Evolutionary conservation across 352 stramenopile genomes (phyloP).

Genomic region (Pythium phragmitis): DNA sequence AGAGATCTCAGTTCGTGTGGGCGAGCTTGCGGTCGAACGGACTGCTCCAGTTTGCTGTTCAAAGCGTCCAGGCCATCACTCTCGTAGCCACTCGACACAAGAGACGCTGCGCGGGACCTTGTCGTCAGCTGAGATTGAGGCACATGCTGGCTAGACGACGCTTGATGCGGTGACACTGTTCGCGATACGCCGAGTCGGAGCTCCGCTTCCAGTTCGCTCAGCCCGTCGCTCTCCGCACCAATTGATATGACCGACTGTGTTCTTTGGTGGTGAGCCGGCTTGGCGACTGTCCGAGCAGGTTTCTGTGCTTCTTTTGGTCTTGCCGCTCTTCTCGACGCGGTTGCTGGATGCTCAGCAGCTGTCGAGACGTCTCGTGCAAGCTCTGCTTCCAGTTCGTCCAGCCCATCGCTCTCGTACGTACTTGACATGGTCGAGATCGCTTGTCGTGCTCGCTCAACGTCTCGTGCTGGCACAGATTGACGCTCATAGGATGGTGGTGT

Average conservation of each 20-base stretch:
- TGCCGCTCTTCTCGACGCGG: not conserved
- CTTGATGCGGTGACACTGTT: not conserved
- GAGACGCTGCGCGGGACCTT: not conserved
- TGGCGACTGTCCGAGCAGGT: not conserved
- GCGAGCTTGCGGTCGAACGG: not conserved
- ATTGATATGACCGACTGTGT: conserved; percentile 2
- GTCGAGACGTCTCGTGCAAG: conserved; percentile 10
- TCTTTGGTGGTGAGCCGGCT: not conserved
- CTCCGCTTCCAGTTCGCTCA: conserved; percentile 15
- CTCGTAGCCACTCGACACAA: not conserved
- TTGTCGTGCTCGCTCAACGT: not conserved
- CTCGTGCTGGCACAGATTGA: not conserved
- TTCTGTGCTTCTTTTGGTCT: not conserved
- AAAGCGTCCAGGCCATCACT: conserved; percentile 5
- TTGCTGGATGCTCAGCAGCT: not conserved
- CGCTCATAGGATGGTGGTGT: not conserved
- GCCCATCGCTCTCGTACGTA: conserved; percentile 27
- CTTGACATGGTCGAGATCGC: not conserved
- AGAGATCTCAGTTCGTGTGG: not conserved
- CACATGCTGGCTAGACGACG: not conserved
- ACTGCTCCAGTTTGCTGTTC: not conserved
- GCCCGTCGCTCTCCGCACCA: conserved; percentile 4
- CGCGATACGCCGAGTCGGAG: not conserved
- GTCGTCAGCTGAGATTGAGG: not conserved
- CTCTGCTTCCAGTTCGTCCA: conserved; percentile 52